Evolutionary conservation across 139 green algal species (phyloP), one percentile per base, ranked within the genome.

Genomic region (Chlorella sp.): DNA sequence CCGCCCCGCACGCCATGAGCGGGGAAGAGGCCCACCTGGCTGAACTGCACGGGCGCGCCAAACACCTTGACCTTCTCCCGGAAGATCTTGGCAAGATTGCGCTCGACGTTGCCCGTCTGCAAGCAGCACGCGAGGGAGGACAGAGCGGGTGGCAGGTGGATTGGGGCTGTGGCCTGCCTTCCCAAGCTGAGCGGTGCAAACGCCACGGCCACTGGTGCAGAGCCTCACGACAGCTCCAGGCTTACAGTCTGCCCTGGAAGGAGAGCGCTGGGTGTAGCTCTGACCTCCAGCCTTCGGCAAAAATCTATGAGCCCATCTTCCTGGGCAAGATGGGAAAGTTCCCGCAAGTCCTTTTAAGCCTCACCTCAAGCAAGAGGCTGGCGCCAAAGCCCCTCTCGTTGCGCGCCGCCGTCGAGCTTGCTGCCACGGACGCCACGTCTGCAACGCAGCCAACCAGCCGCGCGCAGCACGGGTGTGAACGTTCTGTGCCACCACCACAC

Each of bases 61-160:
- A 75, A 75, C 29, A 80, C 62, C 62, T 80, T 75, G 67, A 78
- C 77, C 67, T 85, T 85, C 32, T 87, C 78, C 32, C 76, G 33
- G 86, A 93, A 93, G 60, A 93, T 82, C 69, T 85, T 83, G 30
- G 89, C 89, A 51, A 93, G 81, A 65, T 89, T 90, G 17, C 85
- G 74, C 74, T 91, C 85, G 69, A 93, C 76, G 33, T 82, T 80
- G 30, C 62, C 74, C 49, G 80, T 82, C 72, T 87, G 79, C 50
- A 80, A 30, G 49, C 36, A 27, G 10, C 42, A 55, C 10, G 10
- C 42, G n/a, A n/a, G n/a, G n/a, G n/a, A n/a, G n/a, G n/a, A n/a
- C n/a, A n/a, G n/a, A n/a, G 17, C 42, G 42, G 10, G 42, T 17
- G 17, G 42, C 42, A 55, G 10, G 42, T 55, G 42, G 10, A 55